Base-by-base conservation (phyloP, 768 basidiomycete genomes). In the Rhodosporidiobolus odoratus region DNA sequence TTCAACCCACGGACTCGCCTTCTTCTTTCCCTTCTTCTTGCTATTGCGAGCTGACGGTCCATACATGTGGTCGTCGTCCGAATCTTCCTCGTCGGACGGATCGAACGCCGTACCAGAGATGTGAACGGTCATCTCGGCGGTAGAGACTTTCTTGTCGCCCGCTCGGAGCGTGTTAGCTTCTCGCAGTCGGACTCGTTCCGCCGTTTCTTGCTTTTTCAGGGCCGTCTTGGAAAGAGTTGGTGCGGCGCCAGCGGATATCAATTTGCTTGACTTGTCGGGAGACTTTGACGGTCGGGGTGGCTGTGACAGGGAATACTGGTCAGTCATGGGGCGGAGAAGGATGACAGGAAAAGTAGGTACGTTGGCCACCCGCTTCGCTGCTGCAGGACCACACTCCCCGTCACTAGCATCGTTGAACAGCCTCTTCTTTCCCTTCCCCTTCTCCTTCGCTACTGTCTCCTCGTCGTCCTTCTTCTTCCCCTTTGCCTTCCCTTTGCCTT, bases 111-210 rank as follows among this genome's bases (percentile, higher is more conserved):
- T 67, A 2, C 72, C 72, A 4, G 68, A 64, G 62, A 74, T 9
- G 58, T 74, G 73, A 8, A 67, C 17, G 17, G 68, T 70, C 30
- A 74, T 23, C 59, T 74, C 68, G n/a, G 62, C 66, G 2, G 69
- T 66, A 23, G 68, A 65, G 5, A 25, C 40, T 23, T 30, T 32
- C 52, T 73, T 73, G 64, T 69, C 65, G 30, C 58, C 60, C 15
- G 62, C 54, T 17, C 47, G 41, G 32, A 74, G 65, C 12, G 65
- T 65, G 58, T 74, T 74, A 5, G 68, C 73, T 21, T 66, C 62
- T 23, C 47, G 58, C 21, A 58, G 53, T 8, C 45, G 53, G 38
- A 41, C 27, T 23, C 69, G 69, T 34, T 62, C 69, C 5, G 47
- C 43, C 30, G 69, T 66, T 32, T 71, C 69, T 52, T 66, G 64